Evolutionary conservation across 306 rosid genomes (phyloP).

Genomic region (Citrullus amarus): DNA sequence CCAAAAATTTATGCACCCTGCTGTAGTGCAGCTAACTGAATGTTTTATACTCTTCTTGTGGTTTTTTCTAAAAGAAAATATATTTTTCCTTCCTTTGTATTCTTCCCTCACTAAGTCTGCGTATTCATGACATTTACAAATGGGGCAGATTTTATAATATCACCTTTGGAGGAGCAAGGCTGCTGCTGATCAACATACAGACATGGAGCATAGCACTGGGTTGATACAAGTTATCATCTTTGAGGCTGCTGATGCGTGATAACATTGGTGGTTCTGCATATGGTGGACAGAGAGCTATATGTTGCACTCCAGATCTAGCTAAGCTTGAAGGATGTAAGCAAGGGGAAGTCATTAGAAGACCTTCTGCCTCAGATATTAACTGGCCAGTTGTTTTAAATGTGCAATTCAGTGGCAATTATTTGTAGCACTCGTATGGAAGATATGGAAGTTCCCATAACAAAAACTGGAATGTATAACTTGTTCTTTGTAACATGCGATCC

Average conservation of each 20-base stretch:
- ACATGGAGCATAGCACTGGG: slow-evolving; percentile 32
- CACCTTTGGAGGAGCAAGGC: slow-evolving; percentile 53
- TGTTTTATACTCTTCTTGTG: not conserved
- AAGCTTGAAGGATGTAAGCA: slow-evolving; percentile 83
- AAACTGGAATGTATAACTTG: slow-evolving; percentile 93
- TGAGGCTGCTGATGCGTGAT: slow-evolving; percentile 87
- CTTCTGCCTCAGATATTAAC: slow-evolving; percentile 53
- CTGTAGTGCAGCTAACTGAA: not conserved
- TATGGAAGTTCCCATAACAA: slow-evolving; percentile 34
- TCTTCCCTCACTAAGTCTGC: not conserved
- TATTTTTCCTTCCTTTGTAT: not conserved
- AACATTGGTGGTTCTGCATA: slow-evolving; percentile 94
- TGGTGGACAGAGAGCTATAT: slow-evolving; percentile 91
- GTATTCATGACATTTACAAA: slow-evolving; percentile 14
- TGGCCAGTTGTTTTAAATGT: slow-evolving; percentile 71
- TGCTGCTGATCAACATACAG: slow-evolving; percentile 37
- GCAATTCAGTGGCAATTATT: slow-evolving; percentile 29
- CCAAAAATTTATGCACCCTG: not conserved
- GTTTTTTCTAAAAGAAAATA: not conserved
- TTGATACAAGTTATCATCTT: slow-evolving; percentile 64
- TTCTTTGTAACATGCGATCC: slow-evolving; percentile 88
- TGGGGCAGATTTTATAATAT: slow-evolving; percentile 61
- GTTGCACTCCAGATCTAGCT: slow-evolving; percentile 91
- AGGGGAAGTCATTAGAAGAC: slow-evolving; percentile 82
- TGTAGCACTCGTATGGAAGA: slow-evolving; percentile 25